Evolutionary conservation across 352 stramenopile species (phyloP).

Genomic region (Phytopythium mirpurense): DNA sequence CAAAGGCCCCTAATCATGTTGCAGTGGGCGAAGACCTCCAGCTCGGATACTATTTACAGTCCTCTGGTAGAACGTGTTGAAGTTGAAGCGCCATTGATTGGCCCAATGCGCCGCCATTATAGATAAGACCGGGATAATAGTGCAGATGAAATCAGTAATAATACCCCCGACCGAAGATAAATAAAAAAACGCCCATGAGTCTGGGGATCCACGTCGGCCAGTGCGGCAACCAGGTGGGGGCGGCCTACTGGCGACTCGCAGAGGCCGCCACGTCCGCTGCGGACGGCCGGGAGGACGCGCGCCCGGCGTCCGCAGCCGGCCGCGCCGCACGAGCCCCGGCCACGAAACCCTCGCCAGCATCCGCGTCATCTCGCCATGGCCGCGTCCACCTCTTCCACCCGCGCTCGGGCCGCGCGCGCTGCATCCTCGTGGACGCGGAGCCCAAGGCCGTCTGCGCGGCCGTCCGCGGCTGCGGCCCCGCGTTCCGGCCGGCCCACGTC

Average conservation of each 20-base stretch:
- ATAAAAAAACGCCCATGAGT: too few relatives aligned
- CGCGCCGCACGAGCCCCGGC: neutral
- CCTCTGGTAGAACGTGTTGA: neutral
- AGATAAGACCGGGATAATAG: too few relatives aligned
- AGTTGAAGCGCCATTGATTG: neutral
- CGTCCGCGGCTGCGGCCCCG: neutral
- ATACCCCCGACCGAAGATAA: too few relatives aligned
- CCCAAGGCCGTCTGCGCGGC: conserved; percentile 54
- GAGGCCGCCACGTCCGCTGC: neutral
- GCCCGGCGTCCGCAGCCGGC: conserved; percentile 1
- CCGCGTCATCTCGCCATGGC: neutral
- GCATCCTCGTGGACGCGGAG: conserved; percentile 77
- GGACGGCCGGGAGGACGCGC: neutral
- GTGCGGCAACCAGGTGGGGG: conserved; percentile 72
- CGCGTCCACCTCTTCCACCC: conserved; percentile 39
- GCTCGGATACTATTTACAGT: too few relatives aligned
- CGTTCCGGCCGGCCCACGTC: conserved; percentile 36
- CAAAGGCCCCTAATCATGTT: too few relatives aligned
- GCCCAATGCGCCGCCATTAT: too few relatives aligned
- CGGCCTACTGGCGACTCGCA: conserved; percentile 61
- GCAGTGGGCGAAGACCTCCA: too few relatives aligned
- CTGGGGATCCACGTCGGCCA: conserved; percentile 66
- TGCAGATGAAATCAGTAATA: too few relatives aligned
- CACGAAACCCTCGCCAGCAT: neutral
- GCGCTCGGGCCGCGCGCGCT: conserved; percentile 35